Evolutionary conservation across 202 grass and related monocot species (phyloP), one percentile per base, ranked within the genome.

Genomic region (Carex sylvatica): DNA sequence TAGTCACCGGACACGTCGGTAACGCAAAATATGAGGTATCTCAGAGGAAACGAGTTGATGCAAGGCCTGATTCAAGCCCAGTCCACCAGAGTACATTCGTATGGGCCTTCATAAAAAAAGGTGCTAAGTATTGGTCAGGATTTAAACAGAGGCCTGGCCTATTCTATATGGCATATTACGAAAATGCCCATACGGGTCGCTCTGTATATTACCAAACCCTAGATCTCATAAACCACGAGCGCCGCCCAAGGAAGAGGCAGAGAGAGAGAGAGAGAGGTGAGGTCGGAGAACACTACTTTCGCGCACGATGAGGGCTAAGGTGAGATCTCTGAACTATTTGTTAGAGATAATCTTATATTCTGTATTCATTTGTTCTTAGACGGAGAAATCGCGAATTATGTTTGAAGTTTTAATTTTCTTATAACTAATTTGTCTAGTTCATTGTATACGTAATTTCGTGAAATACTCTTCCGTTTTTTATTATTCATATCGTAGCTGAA

Each of bases 281-380:
- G 52, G 65, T 51, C 47, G 38, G 36, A 75, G 58, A 71, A 63
- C 6, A 36, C 6, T 23, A 46, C 31, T 19, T 55, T 52, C 40
- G 54, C 40, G 56, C 56, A 91, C 36, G 67, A 94, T 94, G 92
- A 94, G 90, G 87, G 92, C 92, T 82, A 92, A 92, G 90, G 92
- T 94, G 81, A 72, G 59, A 49, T 67, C 52, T 31, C 9, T 40
- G 12, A 3, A 9, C 30, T 13, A 69, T 2, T 16, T 2, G 38
- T 11, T 53, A 55, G 15, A 47, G 10, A 6, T 2, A 38, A 24
- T 12, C 11, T 82, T 61, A 46, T 13, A 74, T 23, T 31, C 42
- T 13, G 44, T 18, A 12, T 55, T 74, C 58, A 1, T 28, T 15
- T 33, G 36, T 49, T 47, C 26, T 61, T 87, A 78, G 59, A 11